Evolutionary conservation across 768 basidiomycete genomes (phyloP).

Genomic region (Lactarius vividus): DNA sequence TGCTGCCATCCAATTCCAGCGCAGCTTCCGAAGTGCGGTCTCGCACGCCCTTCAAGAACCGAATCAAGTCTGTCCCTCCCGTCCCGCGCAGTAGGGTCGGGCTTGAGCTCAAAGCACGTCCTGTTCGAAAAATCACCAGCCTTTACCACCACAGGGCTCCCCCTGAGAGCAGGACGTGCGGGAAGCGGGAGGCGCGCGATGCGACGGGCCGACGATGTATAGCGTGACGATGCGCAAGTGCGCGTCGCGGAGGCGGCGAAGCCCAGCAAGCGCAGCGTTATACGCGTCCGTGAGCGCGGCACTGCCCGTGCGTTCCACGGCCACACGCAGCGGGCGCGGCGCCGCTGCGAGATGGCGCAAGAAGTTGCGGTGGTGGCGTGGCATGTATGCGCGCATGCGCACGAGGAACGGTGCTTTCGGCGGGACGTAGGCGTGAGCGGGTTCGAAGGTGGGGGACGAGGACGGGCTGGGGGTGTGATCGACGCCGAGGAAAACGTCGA

Average conservation of each 20-base stretch:
- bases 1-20: slow-evolving; percentile 21
- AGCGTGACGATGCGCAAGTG: slow-evolving; percentile 56
- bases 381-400: slow-evolving; percentile 62
- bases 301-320: slow-evolving; percentile 36
- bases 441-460: slow-evolving; percentile 14
- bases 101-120: background rate
- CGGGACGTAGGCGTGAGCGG: background rate
- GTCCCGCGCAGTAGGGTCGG: slow-evolving; percentile 43
- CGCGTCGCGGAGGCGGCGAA: slow-evolving; percentile 55
- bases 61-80: slow-evolving; percentile 55
- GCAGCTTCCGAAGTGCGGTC: slow-evolving; percentile 45
- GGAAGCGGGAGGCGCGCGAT: slow-evolving; percentile 27
- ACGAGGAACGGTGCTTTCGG: slow-evolving; percentile 41
- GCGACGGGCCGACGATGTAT: slow-evolving; percentile 54
- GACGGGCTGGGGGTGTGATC: slow-evolving; percentile 39
- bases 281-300: slow-evolving; percentile 40
- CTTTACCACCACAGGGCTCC: background rate
- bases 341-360: slow-evolving; percentile 48
- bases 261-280: slow-evolving; percentile 47
- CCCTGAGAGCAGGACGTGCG: background rate
- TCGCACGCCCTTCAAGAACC: slow-evolving; percentile 55
- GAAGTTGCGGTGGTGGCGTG: slow-evolving; percentile 56
- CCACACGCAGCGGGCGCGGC: slow-evolving; percentile 46
- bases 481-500: slow-evolving; percentile 54
- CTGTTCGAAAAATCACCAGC: background rate